Evolutionary conservation across 768 basidiomycete species (phyloP).

Genomic region (Roridomyces roridus): DNA sequence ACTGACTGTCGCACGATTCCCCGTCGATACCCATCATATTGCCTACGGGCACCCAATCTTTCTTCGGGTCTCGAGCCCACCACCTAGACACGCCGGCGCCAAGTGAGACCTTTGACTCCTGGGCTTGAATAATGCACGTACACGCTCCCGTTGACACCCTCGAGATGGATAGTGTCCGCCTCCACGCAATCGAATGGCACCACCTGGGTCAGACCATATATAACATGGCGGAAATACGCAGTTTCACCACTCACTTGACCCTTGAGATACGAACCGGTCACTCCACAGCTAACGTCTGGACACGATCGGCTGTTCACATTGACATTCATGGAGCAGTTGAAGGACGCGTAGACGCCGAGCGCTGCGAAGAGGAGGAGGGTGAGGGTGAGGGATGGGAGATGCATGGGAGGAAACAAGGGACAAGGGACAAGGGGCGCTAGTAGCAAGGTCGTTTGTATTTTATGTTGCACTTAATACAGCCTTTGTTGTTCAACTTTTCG

Average conservation of each 20-base stretch:
- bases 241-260: neutral
- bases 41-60: slow-evolving; percentile 1
- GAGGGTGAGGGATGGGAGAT: too few relatives aligned
- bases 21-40: slow-evolving; percentile 1
- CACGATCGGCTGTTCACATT: slow-evolving; percentile 7
- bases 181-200: slow-evolving; percentile 1
- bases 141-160: neutral
- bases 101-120: too few relatives aligned
- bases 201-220: neutral
- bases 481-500: too few relatives aligned
- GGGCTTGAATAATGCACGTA: neutral
- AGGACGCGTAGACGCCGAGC: neutral
- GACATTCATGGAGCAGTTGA: slow-evolving; percentile 11
- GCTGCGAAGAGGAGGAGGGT: too few relatives aligned
- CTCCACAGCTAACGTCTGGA: neutral
- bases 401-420: too few relatives aligned
- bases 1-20: too few relatives aligned
- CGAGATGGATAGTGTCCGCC: too few relatives aligned
- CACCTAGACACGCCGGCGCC: neutral
- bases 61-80: slow-evolving; percentile 4
- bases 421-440: too few relatives aligned
- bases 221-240: too few relatives aligned
- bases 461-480: too few relatives aligned
- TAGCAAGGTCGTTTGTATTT: too few relatives aligned
- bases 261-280: neutral